Base-by-base conservation (phyloP, 2,329 filamentous ascomycete genomes). In the Monilinia aucupariae region DNA sequence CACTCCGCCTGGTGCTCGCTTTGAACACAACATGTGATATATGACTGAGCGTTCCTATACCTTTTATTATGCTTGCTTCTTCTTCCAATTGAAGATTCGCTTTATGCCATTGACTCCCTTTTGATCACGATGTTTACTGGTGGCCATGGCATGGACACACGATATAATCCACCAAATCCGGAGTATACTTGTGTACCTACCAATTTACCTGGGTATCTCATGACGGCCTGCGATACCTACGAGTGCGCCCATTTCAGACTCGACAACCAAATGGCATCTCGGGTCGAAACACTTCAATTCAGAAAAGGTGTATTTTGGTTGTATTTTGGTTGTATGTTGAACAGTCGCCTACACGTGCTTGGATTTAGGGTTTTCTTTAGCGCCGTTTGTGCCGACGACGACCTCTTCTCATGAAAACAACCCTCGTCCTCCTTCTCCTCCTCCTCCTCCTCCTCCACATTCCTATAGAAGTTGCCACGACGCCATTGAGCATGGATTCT, bases 341-440 rank as follows among this genome's bases (percentile, higher is more conserved):
- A 25, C 20, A 56, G 43, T 9, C 30, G 41, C 27, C 30, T 56
- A 37, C 54, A 56, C 54, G 54, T 56, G 54, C 27, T 56, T 56
- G 41, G 34, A 56, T 47, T 56, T 56, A 56, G 54, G 41, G 47
- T 47, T 47, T 34, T n/a, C n/a, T 20, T 56, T 47, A 56, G 54
- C 54, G 54, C 41, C 41, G 30, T 34, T 47, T 25, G 41, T 47
- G 30, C 54, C 54, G 54, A 56, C 20, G 54, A 56, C 54, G 34
- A 51, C 22, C 27, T 48, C 45, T 25, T 48, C 45, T 27, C 54
- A n/a, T n/a, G n/a, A n/a, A n/a, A n/a, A n/a, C n/a, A n/a, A n/a
- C n/a, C n/a, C n/a, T n/a, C n/a, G n/a, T n/a, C n/a, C n/a, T n/a
- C n/a, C n/a, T n/a, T n/a, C n/a, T n/a, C 34, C 4, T 13, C 25